phyloP scores from a whole-genome alignment of 2,329 filamentous ascomycete species.

The Ceratocystis lukuohia region DNA sequence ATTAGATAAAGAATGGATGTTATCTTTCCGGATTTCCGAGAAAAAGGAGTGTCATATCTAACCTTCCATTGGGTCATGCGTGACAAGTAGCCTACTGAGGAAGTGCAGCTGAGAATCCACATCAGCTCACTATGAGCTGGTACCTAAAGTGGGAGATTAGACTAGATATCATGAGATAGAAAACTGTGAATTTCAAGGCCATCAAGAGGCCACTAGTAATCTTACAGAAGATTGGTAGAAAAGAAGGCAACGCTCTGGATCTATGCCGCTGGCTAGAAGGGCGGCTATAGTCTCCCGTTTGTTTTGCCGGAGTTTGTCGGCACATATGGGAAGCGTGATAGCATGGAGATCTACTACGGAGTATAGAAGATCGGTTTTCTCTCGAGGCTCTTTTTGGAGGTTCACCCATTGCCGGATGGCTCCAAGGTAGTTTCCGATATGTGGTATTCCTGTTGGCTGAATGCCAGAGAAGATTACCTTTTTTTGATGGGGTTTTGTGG shows the following conservation, averaged over 20 bases:
- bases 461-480: slow-evolving; percentile 81
- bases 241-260: slow-evolving; percentile 60
- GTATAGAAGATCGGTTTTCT: slow-evolving; percentile 55
- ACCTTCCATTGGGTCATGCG: slow-evolving; percentile 99
- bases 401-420: slow-evolving; percentile 76
- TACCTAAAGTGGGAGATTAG: slow-evolving; percentile 36
- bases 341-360: slow-evolving; percentile 91
- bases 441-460: slow-evolving; percentile 86
- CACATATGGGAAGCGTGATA: slow-evolving; percentile 63
- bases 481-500: slow-evolving; percentile 22
- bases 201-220: background rate
- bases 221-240: slow-evolving; percentile 69
- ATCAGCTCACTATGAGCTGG: slow-evolving; percentile 76
- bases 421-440: slow-evolving; percentile 90
- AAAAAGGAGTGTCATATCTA: slow-evolving; percentile 10
- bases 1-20: background rate
- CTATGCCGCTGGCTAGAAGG: slow-evolving; percentile 69
- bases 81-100: slow-evolving; percentile 83
- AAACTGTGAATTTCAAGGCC: background rate
- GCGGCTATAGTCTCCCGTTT: slow-evolving; percentile 66
- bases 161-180: background rate
- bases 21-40: background rate
- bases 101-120: slow-evolving; percentile 90
- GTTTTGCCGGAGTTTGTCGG: slow-evolving; percentile 45
- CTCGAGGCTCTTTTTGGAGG: slow-evolving; percentile 52